Conservation (phyloP, 345 rosid genomes). For the Euphorbia tirucalli region DNA sequence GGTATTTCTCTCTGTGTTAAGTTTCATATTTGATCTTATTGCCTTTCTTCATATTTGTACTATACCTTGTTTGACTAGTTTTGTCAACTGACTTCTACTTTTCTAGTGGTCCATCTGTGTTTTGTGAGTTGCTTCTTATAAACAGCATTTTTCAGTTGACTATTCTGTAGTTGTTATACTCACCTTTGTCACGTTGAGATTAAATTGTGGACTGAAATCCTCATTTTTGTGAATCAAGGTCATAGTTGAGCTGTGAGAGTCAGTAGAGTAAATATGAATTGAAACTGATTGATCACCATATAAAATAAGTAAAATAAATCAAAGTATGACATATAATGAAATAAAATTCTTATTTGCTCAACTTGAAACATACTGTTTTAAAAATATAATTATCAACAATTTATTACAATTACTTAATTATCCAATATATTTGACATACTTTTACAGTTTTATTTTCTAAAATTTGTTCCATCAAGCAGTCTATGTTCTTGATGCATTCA, state of each 20-base stretch:
- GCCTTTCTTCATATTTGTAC: not conserved
- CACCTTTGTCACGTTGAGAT: not conserved
- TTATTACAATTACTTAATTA: not conserved
- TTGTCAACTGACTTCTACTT: not conserved
- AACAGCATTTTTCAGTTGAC: not conserved
- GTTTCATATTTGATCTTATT: not conserved
- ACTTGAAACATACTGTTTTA: not conserved
- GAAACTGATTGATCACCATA: too few species aligned
- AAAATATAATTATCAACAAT: too few species aligned
- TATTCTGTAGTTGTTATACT: not conserved
- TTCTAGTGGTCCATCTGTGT: not conserved
- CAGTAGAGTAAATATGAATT: not conserved
- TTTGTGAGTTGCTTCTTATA: not conserved
- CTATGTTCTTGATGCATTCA: not conserved
- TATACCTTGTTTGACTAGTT: not conserved
- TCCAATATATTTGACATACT: too few species aligned
- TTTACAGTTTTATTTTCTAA: too few species aligned
- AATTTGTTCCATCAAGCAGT: not conserved
- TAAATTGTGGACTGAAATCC: not conserved
- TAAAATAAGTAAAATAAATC: not conserved
- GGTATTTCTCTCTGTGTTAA: not conserved
- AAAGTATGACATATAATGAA: too few species aligned
- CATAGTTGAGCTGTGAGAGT: not conserved
- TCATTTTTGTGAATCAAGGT: not conserved
- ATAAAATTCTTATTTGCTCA: not conserved